Conservation (phyloP, 2,329 filamentous ascomycete species). For the Ramularia endophylla region DNA sequence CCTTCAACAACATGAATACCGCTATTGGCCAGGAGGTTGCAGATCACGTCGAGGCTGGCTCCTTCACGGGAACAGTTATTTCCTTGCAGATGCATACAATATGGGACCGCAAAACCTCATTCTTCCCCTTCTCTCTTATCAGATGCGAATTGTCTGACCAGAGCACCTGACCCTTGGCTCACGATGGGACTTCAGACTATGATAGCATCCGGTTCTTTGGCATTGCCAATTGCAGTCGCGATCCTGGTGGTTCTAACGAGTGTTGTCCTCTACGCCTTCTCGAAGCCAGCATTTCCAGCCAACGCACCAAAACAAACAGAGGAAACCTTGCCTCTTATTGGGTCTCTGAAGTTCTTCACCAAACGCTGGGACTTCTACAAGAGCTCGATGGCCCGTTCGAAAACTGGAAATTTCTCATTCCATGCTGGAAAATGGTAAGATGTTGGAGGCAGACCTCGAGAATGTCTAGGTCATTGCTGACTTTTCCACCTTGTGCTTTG, state of each 20-base stretch:
- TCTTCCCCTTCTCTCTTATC: too few relatives aligned
- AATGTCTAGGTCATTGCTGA: too few relatives aligned
- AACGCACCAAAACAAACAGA: constrained; percentile 20
- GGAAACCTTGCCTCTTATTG: constrained; percentile 38
- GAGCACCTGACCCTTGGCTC: too few relatives aligned
- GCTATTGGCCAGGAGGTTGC: too few relatives aligned
- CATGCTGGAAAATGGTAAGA: constrained; percentile 43
- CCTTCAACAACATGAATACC: too few relatives aligned
- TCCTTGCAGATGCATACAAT: too few relatives aligned
- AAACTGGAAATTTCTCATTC: constrained; percentile 45
- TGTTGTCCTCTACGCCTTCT: constrained; percentile 18
- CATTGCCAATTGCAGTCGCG: constrained; percentile 9
- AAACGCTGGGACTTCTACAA: constrained; percentile 41
- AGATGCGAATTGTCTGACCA: too few relatives aligned
- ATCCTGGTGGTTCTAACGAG: constrained; percentile 11
- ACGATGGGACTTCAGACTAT: constrained; percentile 6
- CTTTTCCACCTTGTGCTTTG: too few relatives aligned
- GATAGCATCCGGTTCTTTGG: background rate
- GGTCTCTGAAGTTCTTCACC: constrained; percentile 44
- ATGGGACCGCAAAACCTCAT: too few relatives aligned
- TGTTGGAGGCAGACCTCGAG: too few relatives aligned
- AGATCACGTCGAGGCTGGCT: too few relatives aligned
- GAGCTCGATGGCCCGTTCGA: constrained; percentile 27
- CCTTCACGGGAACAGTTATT: too few relatives aligned
- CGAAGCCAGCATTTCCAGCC: constrained; percentile 18